phyloP scores from a whole-genome alignment of 2,329 filamentous ascomycete species.

The Thyridium curvatum region DNA sequence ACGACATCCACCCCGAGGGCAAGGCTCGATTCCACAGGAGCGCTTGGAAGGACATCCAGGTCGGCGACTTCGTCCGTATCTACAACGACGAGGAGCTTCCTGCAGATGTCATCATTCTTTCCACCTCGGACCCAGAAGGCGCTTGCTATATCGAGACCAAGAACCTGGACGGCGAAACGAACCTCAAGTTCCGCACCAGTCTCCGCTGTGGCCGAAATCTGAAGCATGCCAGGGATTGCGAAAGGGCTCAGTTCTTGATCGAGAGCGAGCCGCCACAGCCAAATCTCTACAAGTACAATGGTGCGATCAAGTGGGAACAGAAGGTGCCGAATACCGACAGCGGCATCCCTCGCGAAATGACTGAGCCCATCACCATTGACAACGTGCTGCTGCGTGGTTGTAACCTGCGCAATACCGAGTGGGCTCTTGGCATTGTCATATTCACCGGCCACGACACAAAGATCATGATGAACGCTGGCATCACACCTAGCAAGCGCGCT shows the following conservation, averaged over 20 bases:
- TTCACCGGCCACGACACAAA: constrained; percentile 97
- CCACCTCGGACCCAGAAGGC: constrained; percentile 89
- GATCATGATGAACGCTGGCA: constrained; percentile 97
- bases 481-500: constrained; percentile 89
- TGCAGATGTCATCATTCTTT: constrained; percentile 85
- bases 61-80: constrained; percentile 92
- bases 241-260: constrained; percentile 77
- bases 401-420: constrained; percentile 91
- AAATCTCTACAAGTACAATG: constrained; percentile 94
- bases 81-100: constrained; percentile 96
- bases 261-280: constrained; percentile 89
- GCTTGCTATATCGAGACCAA: constrained; percentile 98
- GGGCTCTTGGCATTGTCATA: constrained; percentile 85
- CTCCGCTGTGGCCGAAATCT: constrained; percentile 78
- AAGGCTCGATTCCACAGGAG: constrained; percentile 86
- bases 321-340: constrained; percentile 53
- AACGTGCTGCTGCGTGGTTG: constrained; percentile 91
- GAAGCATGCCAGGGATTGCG: constrained; percentile 87
- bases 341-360: constrained; percentile 66
- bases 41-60: constrained; percentile 89
- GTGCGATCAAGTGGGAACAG: constrained; percentile 82
- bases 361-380: constrained; percentile 89
- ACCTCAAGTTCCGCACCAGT: constrained; percentile 89
- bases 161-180: constrained; percentile 96
- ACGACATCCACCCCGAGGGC: constrained; percentile 55